Percentiles rank a stretch among this genome's conserved stretches.
Evolutionary conservation across 192 early-diverging fungal genomes (phyloP).

Genomic region (Martensiomyces pterosporus): DNA sequence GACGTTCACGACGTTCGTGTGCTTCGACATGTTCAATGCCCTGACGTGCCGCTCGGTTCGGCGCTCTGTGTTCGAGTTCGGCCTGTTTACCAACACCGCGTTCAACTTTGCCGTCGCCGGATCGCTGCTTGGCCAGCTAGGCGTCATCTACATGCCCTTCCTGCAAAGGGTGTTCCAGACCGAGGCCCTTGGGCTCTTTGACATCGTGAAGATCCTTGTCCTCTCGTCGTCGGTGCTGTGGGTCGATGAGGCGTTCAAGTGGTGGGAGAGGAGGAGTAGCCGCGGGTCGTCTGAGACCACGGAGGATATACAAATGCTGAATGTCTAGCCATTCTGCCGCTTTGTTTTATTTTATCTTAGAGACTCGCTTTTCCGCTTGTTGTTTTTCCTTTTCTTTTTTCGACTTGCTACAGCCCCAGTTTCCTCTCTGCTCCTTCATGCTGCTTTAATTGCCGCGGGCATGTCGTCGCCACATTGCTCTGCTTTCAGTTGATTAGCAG

Average conservation of each 20-base stretch:
- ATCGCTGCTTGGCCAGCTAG: constrained; percentile 79
- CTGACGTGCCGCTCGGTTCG: constrained; percentile 83
- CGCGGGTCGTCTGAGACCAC: constrained; percentile 12
- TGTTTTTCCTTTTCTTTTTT: background rate
- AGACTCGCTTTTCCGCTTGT: background rate
- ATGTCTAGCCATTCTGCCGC: no score
- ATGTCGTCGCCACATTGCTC: no score
- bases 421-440: no score
- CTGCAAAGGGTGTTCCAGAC: constrained; percentile 94
- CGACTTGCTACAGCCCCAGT: no score
- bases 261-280: constrained; percentile 37
- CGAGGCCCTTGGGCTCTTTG: constrained; percentile 69
- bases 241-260: constrained; percentile 84
- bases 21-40: constrained; percentile 96
- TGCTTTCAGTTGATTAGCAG: no score
- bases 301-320: constrained; percentile 44
- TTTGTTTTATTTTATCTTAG: constrained; percentile 2
- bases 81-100: constrained; percentile 82
- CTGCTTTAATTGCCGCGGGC: no score
- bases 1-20: constrained; percentile 96
- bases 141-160: constrained; percentile 85
- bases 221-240: constrained; percentile 76
- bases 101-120: constrained; percentile 80
- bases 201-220: constrained; percentile 64
- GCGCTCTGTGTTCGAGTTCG: constrained; percentile 76